phyloP scores from a whole-genome alignment of 2,329 filamentous ascomycete species.

The Cercospora sojina region DNA sequence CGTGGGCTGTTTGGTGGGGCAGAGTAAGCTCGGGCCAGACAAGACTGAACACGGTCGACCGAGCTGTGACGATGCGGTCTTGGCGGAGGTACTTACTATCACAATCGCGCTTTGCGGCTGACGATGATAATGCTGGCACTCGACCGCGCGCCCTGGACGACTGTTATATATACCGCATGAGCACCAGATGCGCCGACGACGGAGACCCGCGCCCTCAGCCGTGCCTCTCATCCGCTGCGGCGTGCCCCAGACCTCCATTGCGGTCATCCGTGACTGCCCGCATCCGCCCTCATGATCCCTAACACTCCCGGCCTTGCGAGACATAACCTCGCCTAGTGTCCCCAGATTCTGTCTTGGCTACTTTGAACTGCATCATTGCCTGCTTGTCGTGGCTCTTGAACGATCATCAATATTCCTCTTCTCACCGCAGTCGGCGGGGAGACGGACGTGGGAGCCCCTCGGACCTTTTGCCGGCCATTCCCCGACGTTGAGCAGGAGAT shows the following conservation, averaged over 20 bases:
- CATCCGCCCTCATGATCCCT: conserved; percentile 1
- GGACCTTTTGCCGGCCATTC: conserved; percentile 13
- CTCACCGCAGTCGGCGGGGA: not conserved
- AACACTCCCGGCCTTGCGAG: conserved; percentile 1
- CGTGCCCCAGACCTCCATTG: conserved; percentile 4
- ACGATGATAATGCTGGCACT: not conserved
- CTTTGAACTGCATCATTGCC: conserved; percentile 1
- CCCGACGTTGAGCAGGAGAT: conserved; percentile 3
- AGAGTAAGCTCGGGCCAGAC: not conserved
- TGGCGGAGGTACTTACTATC: not conserved
- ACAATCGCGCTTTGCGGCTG: not conserved
- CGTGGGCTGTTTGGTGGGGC: conserved; percentile 8
- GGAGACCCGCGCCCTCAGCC: conserved; percentile 2
- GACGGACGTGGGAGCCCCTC: conserved; percentile 2
- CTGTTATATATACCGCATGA: not conserved
- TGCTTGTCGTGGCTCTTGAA: not conserved
- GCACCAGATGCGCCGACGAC: conserved; percentile 3
- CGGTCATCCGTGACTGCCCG: not conserved
- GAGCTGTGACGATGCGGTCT: conserved; percentile 2
- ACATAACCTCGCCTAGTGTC: conserved; percentile 9
- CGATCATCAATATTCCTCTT: not conserved
- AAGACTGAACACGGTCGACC: not conserved
- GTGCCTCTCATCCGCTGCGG: not conserved
- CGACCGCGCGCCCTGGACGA: not conserved
- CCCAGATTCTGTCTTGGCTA: conserved; percentile 9